These are phyloP conservation scores for Claviceps sp. DNA, from an alignment of 2,329 filamentous ascomycete genomes.

Conservation along the genomic window DNA sequence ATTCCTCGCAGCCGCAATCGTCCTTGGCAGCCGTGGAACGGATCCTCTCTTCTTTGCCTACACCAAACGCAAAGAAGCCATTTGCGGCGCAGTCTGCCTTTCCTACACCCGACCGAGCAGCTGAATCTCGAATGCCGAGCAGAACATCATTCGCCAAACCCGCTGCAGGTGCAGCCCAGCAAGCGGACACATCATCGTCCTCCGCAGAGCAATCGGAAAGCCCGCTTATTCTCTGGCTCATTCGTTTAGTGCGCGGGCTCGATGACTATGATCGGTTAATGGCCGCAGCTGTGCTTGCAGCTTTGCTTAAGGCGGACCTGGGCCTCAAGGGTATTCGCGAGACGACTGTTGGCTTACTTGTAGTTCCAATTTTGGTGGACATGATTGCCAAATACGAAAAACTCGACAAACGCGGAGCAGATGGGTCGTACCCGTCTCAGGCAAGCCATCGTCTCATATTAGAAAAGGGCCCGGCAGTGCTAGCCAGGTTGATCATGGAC, in stretches of 20 bases:
- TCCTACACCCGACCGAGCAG: constrained; percentile 11
- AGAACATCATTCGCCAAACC: constrained; percentile 16
- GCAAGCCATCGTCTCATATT: constrained; percentile 30
- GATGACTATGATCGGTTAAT: constrained; percentile 48
- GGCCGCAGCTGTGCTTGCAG: constrained; percentile 55
- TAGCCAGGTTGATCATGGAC: constrained; percentile 68
- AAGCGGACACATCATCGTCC: constrained; percentile 16
- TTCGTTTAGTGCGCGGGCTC: constrained; percentile 47
- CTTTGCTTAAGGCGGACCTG: constrained; percentile 55
- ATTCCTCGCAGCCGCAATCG: constrained; percentile 13
- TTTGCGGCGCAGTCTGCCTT: constrained; percentile 13
- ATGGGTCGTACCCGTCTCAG: constrained; percentile 24
- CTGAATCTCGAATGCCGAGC: constrained; percentile 17
- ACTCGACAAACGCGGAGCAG: constrained; percentile 35
- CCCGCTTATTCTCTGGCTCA: constrained; percentile 59
- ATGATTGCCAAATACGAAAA: constrained; percentile 39
- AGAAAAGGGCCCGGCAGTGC: constrained; percentile 59
- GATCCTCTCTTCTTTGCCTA: constrained; percentile 44
- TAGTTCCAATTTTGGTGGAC: constrained; percentile 56
- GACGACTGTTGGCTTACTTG: constrained; percentile 48
- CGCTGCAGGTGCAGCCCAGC: constrained; percentile 8
- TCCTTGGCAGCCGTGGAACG: constrained; percentile 45
- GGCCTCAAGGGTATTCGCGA: constrained; percentile 48
- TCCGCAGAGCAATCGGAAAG: constrained; percentile 50
- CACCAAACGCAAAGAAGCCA: constrained; percentile 22